Conservation (phyloP, 1,284 basidiomycete species). For the Malassezia japonica region DNA sequence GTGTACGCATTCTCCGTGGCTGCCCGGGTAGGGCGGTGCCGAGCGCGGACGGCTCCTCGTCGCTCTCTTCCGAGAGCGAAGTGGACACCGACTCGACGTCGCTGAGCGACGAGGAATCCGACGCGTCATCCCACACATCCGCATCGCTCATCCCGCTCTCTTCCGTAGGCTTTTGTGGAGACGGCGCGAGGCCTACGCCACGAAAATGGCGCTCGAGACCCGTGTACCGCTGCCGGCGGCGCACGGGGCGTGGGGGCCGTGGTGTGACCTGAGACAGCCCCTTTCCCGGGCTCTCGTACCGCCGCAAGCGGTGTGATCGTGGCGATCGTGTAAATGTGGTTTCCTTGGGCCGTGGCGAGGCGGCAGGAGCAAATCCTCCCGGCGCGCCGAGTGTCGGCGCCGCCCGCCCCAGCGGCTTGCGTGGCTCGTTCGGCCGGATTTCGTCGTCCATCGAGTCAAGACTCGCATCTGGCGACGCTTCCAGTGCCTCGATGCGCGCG, state of each 20-base stretch:
- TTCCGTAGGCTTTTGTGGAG: too few species aligned
- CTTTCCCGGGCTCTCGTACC: not conserved
- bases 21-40: too few species aligned
- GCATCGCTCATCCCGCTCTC: not conserved
- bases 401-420: not conserved
- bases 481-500: not conserved
- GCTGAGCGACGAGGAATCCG: not conserved
- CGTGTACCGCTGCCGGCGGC: not conserved
- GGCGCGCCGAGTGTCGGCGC: too few species aligned
- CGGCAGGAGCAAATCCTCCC: too few species aligned
- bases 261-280: not conserved
- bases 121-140: not conserved
- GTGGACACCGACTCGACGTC: not conserved
- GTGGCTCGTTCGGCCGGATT: not conserved
- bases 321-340: constrained; percentile 10
- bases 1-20: not conserved
- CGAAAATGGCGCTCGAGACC: not conserved
- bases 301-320: constrained; percentile 10
- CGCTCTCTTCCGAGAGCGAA: not conserved
- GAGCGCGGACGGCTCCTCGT: too few species aligned
- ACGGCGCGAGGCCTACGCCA: not conserved
- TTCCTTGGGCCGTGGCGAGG: too few species aligned
- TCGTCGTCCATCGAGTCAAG: not conserved
- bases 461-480: not conserved
- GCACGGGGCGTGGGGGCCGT: not conserved